Percentiles rank a stretch among this genome's conserved stretches.
Evolutionary conservation across 2,329 filamentous ascomycete species (phyloP).

Genomic region (Fusarium sacchari): DNA sequence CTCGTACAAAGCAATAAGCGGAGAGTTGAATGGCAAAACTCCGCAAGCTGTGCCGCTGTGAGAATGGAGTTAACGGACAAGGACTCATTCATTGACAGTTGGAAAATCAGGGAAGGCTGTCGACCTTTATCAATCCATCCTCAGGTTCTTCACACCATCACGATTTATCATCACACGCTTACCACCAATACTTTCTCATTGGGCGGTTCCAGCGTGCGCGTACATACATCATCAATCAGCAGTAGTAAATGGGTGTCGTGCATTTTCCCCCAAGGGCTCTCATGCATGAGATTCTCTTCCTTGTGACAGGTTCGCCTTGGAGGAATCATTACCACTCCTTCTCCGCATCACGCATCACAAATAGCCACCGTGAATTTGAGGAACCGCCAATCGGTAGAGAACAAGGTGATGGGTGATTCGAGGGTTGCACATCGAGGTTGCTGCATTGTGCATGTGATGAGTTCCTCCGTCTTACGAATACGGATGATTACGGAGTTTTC

Average conservation of each 20-base stretch:
- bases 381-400: conserved; percentile 23
- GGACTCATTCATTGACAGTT: background rate
- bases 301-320: conserved; percentile 36
- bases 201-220: conserved; percentile 16
- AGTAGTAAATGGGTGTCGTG: conserved; percentile 31
- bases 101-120: conserved; percentile 22
- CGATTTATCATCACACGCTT: conserved; percentile 24
- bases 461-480: conserved; percentile 30
- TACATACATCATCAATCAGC: conserved; percentile 40
- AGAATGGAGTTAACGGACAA: conserved; percentile 15
- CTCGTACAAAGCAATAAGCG: conserved; percentile 6
- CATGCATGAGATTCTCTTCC: conserved; percentile 35
- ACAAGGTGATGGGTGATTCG: background rate
- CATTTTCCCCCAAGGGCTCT: conserved; percentile 35
- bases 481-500: conserved; percentile 19
- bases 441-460: conserved; percentile 22
- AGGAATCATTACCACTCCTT: conserved; percentile 22
- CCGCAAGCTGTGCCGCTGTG: conserved; percentile 21
- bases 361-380: conserved; percentile 28
- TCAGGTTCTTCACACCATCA: conserved; percentile 38
- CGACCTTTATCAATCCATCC: conserved; percentile 33
- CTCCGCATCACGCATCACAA: conserved; percentile 27
- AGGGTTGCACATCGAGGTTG: conserved; percentile 7
- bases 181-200: conserved; percentile 18
- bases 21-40: conserved; percentile 18